Evolutionary conservation across 2,329 filamentous ascomycete species (phyloP).

Genomic region (Domatiomyces globalis): DNA sequence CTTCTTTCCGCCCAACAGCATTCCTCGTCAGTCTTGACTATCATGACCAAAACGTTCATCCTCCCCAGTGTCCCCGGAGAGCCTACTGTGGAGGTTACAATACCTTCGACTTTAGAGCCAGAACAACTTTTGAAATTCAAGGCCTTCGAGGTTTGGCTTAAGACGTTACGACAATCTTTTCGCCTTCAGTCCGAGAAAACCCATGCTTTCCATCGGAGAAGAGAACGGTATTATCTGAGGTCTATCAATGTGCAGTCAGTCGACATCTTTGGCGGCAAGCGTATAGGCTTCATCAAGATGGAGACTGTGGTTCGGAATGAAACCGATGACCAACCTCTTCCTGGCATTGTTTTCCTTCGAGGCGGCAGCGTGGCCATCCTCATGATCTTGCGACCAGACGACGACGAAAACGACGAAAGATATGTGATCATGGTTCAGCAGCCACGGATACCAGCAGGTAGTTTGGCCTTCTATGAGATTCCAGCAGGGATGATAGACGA

Average conservation of each 20-base stretch:
- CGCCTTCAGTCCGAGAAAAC: constrained; percentile 29
- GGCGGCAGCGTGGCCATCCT: constrained; percentile 45
- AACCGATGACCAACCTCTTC: constrained; percentile 33
- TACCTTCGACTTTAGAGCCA: constrained; percentile 1
- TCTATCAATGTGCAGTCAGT: constrained; percentile 40
- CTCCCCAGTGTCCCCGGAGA: not conserved
- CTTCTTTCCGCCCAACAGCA: no score
- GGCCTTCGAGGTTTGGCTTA: constrained; percentile 41
- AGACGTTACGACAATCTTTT: constrained; percentile 35
- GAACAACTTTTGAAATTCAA: constrained; percentile 21
- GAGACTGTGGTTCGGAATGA: constrained; percentile 38
- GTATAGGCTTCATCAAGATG: constrained; percentile 43
- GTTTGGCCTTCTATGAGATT: constrained; percentile 40
- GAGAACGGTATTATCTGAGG: constrained; percentile 32
- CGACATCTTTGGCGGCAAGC: constrained; percentile 35
- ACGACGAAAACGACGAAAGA: constrained; percentile 23
- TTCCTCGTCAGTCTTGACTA: not conserved
- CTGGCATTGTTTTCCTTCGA: constrained; percentile 42
- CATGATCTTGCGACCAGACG: constrained; percentile 38
- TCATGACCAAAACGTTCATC: constrained; percentile 1
- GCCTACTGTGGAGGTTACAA: constrained; percentile 1
- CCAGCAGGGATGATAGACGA: constrained; percentile 49
- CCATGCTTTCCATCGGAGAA: constrained; percentile 39
- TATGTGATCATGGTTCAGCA: constrained; percentile 41
- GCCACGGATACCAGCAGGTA: constrained; percentile 41